These are phyloP conservation scores for Epithele typhae DNA, from an alignment of 768 basidiomycete species.

Conservation along the genomic window DNA sequence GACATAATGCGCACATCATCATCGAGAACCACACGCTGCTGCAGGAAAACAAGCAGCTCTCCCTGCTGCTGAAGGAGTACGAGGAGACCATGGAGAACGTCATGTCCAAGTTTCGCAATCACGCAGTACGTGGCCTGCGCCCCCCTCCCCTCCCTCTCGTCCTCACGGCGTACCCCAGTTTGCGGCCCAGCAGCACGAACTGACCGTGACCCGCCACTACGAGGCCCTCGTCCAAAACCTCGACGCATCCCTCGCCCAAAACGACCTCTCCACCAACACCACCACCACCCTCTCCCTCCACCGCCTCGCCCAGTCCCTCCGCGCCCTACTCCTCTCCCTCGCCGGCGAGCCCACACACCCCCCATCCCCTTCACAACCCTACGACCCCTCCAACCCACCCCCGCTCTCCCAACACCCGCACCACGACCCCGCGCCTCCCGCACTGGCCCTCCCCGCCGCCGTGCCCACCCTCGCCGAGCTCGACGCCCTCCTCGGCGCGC, in stretches of 20 bases:
- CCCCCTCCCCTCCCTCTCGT: too few species aligned
- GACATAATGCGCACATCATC: conserved; percentile 81
- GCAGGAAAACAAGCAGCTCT: conserved; percentile 95
- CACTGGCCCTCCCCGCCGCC: conserved; percentile 27
- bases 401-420: conserved; percentile 1
- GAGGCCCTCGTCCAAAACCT: conserved; percentile 71
- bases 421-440: neutral
- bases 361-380: neutral
- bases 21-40: conserved; percentile 91
- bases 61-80: conserved; percentile 86
- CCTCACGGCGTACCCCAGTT: conserved; percentile 44
- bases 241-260: conserved; percentile 50
- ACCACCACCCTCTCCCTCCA: conserved; percentile 64
- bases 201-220: conserved; percentile 85
- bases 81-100: conserved; percentile 92
- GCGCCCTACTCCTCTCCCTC: conserved; percentile 67
- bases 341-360: conserved; percentile 47
- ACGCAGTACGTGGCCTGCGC: conserved; percentile 58
- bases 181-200: conserved; percentile 89
- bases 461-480: conserved; percentile 42
- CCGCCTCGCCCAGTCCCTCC: conserved; percentile 65
- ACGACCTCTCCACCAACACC: conserved; percentile 54
- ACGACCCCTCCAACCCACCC: neutral
- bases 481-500: conserved; percentile 35
- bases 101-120: conserved; percentile 92